phyloP scores from a whole-genome alignment of 2,329 filamentous ascomycete genomes.

The Penicillium sp. region DNA sequence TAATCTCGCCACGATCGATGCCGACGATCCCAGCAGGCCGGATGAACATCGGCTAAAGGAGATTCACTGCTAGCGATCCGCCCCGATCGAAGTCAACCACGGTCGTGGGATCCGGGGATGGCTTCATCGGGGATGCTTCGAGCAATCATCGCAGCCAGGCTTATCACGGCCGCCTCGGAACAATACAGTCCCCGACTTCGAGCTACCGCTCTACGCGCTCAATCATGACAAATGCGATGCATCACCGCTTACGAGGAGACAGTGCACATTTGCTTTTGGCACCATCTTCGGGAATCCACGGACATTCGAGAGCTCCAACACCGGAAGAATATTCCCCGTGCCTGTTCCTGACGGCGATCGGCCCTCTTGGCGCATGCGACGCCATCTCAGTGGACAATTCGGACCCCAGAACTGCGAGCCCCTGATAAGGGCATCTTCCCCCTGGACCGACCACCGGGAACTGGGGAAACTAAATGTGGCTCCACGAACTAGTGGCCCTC shows the following conservation, averaged over 20 bases:
- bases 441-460: constrained; percentile 8
- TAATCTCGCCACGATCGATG: not conserved
- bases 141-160: constrained; percentile 13
- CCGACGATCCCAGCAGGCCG: not conserved
- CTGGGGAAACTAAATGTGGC: not conserved
- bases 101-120: not conserved
- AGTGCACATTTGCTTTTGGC: constrained; percentile 4
- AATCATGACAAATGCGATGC: constrained; percentile 12
- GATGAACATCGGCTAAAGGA: constrained; percentile 1
- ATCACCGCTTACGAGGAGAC: constrained; percentile 1
- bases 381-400: constrained; percentile 9
- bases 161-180: constrained; percentile 14
- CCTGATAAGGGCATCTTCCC: constrained; percentile 15
- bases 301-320: not conserved
- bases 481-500: constrained; percentile 8
- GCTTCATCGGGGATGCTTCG: not conserved
- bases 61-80: not conserved
- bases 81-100: constrained; percentile 12
- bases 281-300: constrained; percentile 2
- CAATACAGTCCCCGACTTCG: not conserved
- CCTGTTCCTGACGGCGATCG: constrained; percentile 12
- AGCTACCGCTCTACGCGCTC: constrained; percentile 5
- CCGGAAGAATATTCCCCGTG: not conserved
- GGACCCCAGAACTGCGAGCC: constrained; percentile 8
- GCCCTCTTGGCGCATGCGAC: constrained; percentile 8